These are phyloP conservation scores for Suillus ampliporus DNA, from an alignment of 768 basidiomycete species.

Conservation along the genomic window DNA sequence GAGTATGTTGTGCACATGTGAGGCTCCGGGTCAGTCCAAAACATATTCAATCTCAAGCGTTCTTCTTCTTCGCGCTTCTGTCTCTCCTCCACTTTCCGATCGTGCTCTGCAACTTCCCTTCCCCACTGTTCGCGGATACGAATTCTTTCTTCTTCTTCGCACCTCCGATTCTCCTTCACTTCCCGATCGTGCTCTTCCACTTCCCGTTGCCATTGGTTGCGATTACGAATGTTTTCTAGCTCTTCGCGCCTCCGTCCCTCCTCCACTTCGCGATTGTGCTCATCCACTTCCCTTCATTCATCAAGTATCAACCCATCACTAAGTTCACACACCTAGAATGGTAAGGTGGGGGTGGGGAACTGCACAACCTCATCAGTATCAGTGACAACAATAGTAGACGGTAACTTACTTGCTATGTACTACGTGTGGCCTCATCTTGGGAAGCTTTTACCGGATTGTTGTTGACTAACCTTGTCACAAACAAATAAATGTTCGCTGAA, in stretches of 20 bases:
- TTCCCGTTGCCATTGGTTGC: neutral
- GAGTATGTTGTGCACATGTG: slow-evolving; percentile 35
- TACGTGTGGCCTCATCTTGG: neutral
- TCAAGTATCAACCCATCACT: neutral
- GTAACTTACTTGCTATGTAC: too few species aligned
- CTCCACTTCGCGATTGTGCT: slow-evolving; percentile 3
- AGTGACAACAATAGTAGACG: neutral
- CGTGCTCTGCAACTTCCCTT: slow-evolving; percentile 25
- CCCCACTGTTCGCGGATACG: slow-evolving; percentile 18
- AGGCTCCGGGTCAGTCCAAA: slow-evolving; percentile 23
- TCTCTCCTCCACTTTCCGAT: slow-evolving; percentile 22
- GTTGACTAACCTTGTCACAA: neutral
- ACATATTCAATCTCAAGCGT: slow-evolving; percentile 26
- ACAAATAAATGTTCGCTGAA: neutral
- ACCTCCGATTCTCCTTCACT: slow-evolving; percentile 23
- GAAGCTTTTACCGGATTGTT: neutral
- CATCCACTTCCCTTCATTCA: slow-evolving; percentile 8
- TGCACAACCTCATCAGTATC: neutral
- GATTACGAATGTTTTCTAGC: neutral
- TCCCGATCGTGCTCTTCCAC: neutral
- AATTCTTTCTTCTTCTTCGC: slow-evolving; percentile 13
- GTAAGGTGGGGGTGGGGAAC: neutral
- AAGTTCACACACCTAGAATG: neutral
- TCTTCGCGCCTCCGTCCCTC: neutral
- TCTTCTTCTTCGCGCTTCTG: slow-evolving; percentile 24